Conservation (phyloP, 495 filamentous ascomycete species). For the Lasiosphaeria ovina region DNA sequence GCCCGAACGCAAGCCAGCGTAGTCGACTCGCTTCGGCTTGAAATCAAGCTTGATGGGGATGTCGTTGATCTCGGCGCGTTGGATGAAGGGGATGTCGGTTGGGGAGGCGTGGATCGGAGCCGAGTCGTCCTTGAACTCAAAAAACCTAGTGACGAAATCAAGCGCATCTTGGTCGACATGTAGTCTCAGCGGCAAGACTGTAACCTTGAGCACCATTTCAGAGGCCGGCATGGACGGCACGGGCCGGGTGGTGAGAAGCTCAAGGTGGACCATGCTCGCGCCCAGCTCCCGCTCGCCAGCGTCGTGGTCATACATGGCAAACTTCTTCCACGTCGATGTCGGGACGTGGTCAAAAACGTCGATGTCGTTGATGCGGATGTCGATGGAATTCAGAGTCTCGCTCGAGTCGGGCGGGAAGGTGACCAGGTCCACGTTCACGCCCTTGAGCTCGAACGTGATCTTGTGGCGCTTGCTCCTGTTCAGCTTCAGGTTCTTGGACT, state of each 20-base stretch:
- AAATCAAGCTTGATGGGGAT: slow-evolving; percentile 87
- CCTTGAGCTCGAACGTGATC: slow-evolving; percentile 89
- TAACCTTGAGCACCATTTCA: slow-evolving; percentile 85
- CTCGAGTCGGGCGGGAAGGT: slow-evolving; percentile 73
- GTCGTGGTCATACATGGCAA: slow-evolving; percentile 89
- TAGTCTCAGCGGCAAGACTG: slow-evolving; percentile 79
- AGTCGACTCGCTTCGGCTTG: slow-evolving; percentile 96
- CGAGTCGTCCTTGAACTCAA: slow-evolving; percentile 89
- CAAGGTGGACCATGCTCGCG: slow-evolving; percentile 84
- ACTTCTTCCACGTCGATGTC: slow-evolving; percentile 97
- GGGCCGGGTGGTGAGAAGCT: slow-evolving; percentile 83
- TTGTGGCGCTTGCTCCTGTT: slow-evolving; percentile 88
- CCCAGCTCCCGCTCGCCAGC: slow-evolving; percentile 79
- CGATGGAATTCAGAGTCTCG: slow-evolving; percentile 83
- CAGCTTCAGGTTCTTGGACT: slow-evolving; percentile 64
- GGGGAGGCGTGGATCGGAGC: slow-evolving; percentile 49
- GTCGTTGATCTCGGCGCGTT: slow-evolving; percentile 81
- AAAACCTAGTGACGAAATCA: slow-evolving; percentile 95
- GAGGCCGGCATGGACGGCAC: slow-evolving; percentile 79
- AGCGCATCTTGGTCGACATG: slow-evolving; percentile 98
- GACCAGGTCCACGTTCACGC: slow-evolving; percentile 79
- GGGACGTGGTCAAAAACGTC: slow-evolving; percentile 94
- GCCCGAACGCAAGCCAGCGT: slow-evolving; percentile 91
- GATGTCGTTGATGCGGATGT: slow-evolving; percentile 75
- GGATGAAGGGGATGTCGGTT: slow-evolving; percentile 81